Percentiles rank a stretch among this genome's conserved stretches.
Conservation (phyloP, 805 yeast species). For the Cyberlindnera saturnus region DNA sequence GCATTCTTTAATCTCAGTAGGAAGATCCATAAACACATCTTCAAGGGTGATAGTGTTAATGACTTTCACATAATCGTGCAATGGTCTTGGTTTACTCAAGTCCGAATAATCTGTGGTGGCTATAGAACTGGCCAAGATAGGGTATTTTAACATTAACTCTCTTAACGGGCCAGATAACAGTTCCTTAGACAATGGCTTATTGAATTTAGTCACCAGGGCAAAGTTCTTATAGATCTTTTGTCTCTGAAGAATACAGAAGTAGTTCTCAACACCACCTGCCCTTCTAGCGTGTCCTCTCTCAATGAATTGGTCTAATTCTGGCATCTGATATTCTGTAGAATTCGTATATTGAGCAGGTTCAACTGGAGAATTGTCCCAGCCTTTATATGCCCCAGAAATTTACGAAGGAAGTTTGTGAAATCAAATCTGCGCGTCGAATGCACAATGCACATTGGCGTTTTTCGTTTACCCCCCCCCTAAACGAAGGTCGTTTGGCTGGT, state of each 20-base stretch:
- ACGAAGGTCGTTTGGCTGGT: too few relatives aligned
- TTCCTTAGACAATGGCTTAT: conserved; percentile 3
- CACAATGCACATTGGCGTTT: too few relatives aligned
- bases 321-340: too few relatives aligned
- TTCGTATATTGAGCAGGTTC: too few relatives aligned
- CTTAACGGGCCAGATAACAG: conserved; percentile 8
- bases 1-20: conserved; percentile 1
- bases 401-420: too few relatives aligned
- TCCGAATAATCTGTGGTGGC: conserved; percentile 16
- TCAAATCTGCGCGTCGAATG: too few relatives aligned
- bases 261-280: conserved; percentile 19
- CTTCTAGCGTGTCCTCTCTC: conserved; percentile 18
- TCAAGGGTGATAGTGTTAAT: conserved; percentile 10
- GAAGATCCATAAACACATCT: conserved; percentile 10
- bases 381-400: too few relatives aligned
- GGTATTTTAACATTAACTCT: conserved; percentile 11
- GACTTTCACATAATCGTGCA: conserved; percentile 16
- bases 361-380: too few relatives aligned
- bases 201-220: conserved; percentile 10
- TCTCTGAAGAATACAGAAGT: conserved; percentile 15
- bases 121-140: conserved; percentile 12
- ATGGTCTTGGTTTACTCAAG: conserved; percentile 7
- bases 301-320: conserved; percentile 1
- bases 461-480: too few relatives aligned
- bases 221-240: conserved; percentile 17